Evolutionary conservation across 768 basidiomycete genomes (phyloP).

Genomic region (Podaxis rugospora): DNA sequence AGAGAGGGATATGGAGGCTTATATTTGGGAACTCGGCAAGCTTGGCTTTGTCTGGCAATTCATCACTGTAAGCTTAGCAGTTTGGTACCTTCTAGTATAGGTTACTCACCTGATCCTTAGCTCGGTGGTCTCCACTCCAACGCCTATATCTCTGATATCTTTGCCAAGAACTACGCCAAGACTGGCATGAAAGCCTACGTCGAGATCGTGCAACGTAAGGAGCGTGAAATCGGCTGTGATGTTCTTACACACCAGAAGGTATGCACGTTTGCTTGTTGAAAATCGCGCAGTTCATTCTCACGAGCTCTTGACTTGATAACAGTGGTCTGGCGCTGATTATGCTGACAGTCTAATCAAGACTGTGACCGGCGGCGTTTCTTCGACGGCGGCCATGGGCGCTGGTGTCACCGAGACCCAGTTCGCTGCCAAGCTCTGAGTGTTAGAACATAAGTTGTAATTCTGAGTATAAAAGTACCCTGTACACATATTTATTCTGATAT

Average conservation of each 20-base stretch:
- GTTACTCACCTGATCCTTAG: constrained; percentile 31
- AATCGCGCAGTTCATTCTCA: constrained; percentile 6
- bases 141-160: constrained; percentile 92
- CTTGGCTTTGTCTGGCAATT: constrained; percentile 99
- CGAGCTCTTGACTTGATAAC: constrained; percentile 11
- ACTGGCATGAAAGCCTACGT: constrained; percentile 99
- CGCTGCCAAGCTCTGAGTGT: constrained; percentile 30
- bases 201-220: constrained; percentile 87
- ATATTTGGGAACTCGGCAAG: constrained; percentile 91
- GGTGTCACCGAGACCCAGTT: constrained; percentile 95
- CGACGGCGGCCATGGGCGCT: constrained; percentile 98
- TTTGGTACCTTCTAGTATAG: neutral
- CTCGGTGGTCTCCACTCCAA: constrained; percentile 97
- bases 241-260: constrained; percentile 98
- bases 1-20: constrained; percentile 80
- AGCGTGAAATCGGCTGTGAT: constrained; percentile 91
- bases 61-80: constrained; percentile 71
- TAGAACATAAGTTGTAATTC: constrained; percentile 8
- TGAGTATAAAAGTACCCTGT: constrained; percentile 20
- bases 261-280: constrained; percentile 16
- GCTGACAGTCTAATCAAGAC: constrained; percentile 91
- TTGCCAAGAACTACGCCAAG: constrained; percentile 82
- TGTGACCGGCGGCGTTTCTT: constrained; percentile 94
- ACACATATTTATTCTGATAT: constrained; percentile 12
- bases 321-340: constrained; percentile 97